These are phyloP conservation scores for Pseudogymnoascus sp. DNA, from an alignment of 2,329 filamentous ascomycete species.

Conservation along the genomic window DNA sequence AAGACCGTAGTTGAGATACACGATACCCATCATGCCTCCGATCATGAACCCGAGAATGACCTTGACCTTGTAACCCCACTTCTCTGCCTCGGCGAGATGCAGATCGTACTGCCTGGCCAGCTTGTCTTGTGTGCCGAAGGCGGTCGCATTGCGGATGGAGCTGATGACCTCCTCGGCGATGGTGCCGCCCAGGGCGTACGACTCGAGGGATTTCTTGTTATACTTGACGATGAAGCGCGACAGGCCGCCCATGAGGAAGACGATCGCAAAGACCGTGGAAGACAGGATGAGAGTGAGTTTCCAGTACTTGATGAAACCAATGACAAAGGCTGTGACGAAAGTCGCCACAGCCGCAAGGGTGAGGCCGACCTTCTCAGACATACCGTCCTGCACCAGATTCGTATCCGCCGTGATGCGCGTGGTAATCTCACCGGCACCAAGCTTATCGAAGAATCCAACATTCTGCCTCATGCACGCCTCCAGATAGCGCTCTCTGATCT, in stretches of 20 bases:
- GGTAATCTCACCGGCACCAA: slow-evolving; percentile 88
- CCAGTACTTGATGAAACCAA: slow-evolving; percentile 88
- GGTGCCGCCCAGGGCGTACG: slow-evolving; percentile 78
- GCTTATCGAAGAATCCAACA: slow-evolving; percentile 87
- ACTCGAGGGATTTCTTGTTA: slow-evolving; percentile 68
- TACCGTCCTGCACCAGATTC: slow-evolving; percentile 86
- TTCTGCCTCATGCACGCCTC: slow-evolving; percentile 80
- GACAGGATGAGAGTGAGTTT: slow-evolving; percentile 84
- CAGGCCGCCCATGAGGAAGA: slow-evolving; percentile 68
- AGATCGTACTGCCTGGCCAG: slow-evolving; percentile 79
- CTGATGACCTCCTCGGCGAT: slow-evolving; percentile 92
- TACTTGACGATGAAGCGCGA: slow-evolving; percentile 72
- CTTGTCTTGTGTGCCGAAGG: slow-evolving; percentile 89
- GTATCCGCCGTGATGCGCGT: slow-evolving; percentile 92
- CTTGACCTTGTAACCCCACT: slow-evolving; percentile 71
- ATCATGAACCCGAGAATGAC: slow-evolving; percentile 69
- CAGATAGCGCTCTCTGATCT: slow-evolving; percentile 78
- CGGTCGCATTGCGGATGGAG: slow-evolving; percentile 84
- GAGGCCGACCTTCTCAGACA: slow-evolving; percentile 81
- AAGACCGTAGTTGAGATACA: slow-evolving; percentile 82
- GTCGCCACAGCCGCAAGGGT: slow-evolving; percentile 71
- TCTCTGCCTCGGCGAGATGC: slow-evolving; percentile 67
- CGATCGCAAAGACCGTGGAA: slow-evolving; percentile 73
- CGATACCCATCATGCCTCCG: slow-evolving; percentile 71
- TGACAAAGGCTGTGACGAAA: slow-evolving; percentile 82